Evolutionary conservation across 768 basidiomycete genomes (phyloP), one percentile per base, ranked within the genome.

Genomic region (Gelatoporia subvermispora): DNA sequence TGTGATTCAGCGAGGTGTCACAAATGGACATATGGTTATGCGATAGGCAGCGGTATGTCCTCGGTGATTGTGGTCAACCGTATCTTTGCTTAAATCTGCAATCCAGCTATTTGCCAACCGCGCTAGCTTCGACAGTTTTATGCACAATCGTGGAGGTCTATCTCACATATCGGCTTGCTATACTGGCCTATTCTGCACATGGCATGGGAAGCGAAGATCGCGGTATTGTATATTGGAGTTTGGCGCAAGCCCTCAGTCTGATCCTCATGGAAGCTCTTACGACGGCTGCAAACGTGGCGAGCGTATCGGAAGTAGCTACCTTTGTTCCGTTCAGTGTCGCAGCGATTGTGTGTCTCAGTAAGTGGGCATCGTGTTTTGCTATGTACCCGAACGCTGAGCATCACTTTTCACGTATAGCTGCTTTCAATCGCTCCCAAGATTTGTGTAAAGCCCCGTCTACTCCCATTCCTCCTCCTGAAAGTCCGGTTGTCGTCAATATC

Each of bases 281-380:
- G 2, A 47, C 73, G 31, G 69, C 68, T 3, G 72, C 74, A 22
- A 58, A 60, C 35, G 62, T 65, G 13, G 58, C 60, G 4, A 50
- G 53, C 35, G 69, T 70, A n/a, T 67, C 63, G 40, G 49, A 68
- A 8, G 39, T 75, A 4, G 71, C 62, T 0, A 68, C 74, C 31
- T 72, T 71, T 40, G 51, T 76, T 16, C 72, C 74, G 1, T 72
- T 69, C 50, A 67, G 69, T 47, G 52, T 76, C 17, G 72, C 70
- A 22, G 63, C 71, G 8, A 45, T 76, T 10, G 48, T 69, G 17
- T 73, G 76, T 17, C 57, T 77, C 15, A 59, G 75, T 76, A 51
- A 57, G 71, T 55, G 9, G 5, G 18, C 15, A 15, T 38, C 1
- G 17, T 13, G 4, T 23, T 34, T 28, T 17, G 2, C 15, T 3